These are phyloP conservation scores for Rutstroemia sp. DNA, from an alignment of 2,329 filamentous ascomycete genomes.

Conservation along the genomic window DNA sequence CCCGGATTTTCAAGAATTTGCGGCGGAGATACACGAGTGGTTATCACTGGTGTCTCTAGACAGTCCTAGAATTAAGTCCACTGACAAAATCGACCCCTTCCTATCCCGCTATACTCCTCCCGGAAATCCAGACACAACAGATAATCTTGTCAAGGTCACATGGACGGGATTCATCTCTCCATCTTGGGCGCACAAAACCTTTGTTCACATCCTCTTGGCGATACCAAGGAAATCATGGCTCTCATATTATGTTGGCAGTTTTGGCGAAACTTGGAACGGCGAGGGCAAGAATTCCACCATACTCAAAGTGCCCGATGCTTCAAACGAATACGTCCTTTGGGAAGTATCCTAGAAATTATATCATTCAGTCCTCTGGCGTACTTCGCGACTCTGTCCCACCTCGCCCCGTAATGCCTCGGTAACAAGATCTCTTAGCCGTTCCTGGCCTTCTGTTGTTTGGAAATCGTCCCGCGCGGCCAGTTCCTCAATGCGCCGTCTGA, in stretches of 20 bases:
- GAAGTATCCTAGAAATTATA: constrained; percentile 35
- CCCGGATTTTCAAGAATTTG: constrained; percentile 53
- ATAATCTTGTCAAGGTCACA: constrained; percentile 41
- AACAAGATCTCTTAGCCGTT: constrained; percentile 69
- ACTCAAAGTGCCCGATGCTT: constrained; percentile 41
- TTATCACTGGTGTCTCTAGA: constrained; percentile 58
- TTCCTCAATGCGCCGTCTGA: constrained; percentile 81
- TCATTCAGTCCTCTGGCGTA: constrained; percentile 55
- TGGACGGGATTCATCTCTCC: constrained; percentile 54
- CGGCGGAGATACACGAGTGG: constrained; percentile 65
- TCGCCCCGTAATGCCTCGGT: constrained; percentile 70
- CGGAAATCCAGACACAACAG: constrained; percentile 14
- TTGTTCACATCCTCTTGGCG: constrained; percentile 40
- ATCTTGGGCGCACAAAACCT: constrained; percentile 42
- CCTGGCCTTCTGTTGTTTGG: constrained; percentile 71
- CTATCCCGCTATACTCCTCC: constrained; percentile 61
- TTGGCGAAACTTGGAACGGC: constrained; percentile 39
- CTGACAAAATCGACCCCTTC: constrained; percentile 59
- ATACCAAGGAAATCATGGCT: constrained; percentile 46
- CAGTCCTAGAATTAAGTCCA: constrained; percentile 52
- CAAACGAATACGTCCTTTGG: constrained; percentile 54
- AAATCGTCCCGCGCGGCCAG: constrained; percentile 80
- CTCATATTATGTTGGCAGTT: constrained; percentile 44
- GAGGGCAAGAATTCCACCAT: constrained; percentile 45
- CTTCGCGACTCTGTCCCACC: constrained; percentile 56